phyloP scores from a whole-genome alignment of 495 filamentous ascomycete genomes.

The Aspergillus haitiensis region DNA sequence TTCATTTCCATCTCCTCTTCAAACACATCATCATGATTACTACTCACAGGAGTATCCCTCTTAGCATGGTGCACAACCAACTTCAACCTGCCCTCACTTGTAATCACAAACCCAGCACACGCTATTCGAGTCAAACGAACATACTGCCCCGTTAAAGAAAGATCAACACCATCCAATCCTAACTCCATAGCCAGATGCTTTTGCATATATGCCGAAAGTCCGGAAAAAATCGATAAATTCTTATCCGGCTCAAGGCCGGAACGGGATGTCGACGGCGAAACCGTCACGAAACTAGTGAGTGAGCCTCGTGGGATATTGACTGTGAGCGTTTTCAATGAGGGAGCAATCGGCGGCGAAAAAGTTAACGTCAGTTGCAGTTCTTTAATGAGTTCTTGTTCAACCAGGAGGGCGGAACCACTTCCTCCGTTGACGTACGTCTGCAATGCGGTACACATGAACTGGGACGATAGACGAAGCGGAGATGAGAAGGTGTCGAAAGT shows the following conservation, averaged over 20 bases:
- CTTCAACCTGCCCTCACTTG: conserved; percentile 54
- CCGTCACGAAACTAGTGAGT: conserved; percentile 29
- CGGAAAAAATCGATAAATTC: conserved; percentile 36
- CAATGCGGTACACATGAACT: conserved; percentile 39
- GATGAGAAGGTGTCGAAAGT: conserved; percentile 56
- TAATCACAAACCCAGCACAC: conserved; percentile 55
- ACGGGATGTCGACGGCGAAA: not conserved
- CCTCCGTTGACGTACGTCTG: conserved; percentile 31
- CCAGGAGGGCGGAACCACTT: not conserved
- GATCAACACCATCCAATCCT: conserved; percentile 27
- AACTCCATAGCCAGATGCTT: conserved; percentile 53
- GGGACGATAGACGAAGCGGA: conserved; percentile 39
- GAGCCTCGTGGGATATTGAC: conserved; percentile 43
- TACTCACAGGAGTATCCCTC: not conserved
- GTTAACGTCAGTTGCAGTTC: conserved; percentile 45
- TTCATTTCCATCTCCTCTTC: not conserved
- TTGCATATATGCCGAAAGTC: conserved; percentile 45
- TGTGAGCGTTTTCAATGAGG: conserved; percentile 48
- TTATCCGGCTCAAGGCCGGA: not conserved
- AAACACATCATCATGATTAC: too few relatives aligned
- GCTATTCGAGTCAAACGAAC: conserved; percentile 52
- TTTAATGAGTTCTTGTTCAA: conserved; percentile 36
- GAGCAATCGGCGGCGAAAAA: conserved; percentile 41
- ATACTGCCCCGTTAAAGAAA: conserved; percentile 29
- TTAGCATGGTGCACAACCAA: conserved; percentile 32